Evolutionary conservation across 2,329 filamentous ascomycete genomes (phyloP).

Genomic region (Diaporthe ampelina): DNA sequence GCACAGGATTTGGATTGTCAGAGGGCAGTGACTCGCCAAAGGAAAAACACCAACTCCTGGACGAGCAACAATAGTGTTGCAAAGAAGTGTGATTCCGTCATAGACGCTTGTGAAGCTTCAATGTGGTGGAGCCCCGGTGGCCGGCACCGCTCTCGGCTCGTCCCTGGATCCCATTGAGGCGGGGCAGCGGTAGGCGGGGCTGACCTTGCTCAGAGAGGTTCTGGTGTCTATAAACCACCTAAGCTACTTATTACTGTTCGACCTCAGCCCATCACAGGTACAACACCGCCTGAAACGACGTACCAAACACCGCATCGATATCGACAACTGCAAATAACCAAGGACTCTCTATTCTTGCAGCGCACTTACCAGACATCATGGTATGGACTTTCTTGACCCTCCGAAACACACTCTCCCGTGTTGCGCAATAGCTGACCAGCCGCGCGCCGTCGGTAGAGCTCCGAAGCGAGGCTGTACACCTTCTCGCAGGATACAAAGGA

Average conservation of each 20-base stretch:
- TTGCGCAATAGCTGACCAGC: neutral
- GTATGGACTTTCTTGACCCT: conserved; percentile 21
- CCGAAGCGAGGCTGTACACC: conserved; percentile 90
- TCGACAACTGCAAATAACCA: neutral
- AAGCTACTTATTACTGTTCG: neutral
- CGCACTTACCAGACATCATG: conserved; percentile 29
- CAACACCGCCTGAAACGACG: too few species aligned
- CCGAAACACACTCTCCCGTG: neutral
- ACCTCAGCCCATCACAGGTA: conserved; percentile 17
- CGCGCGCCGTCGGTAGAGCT: conserved; percentile 62
- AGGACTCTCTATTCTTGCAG: neutral
- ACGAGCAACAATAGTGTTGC: neutral
- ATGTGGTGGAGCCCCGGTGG: conserved; percentile 13
- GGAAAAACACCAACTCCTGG: neutral
- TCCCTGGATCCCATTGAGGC: conserved; percentile 18
- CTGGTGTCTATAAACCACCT: neutral
- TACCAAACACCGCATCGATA: neutral
- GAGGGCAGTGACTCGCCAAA: neutral
- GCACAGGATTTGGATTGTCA: neutral
- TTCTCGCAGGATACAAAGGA: conserved; percentile 93
- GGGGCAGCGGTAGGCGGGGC: conserved; percentile 35
- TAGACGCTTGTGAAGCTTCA: conserved; percentile 1
- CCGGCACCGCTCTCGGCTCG: conserved; percentile 38
- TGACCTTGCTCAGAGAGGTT: conserved; percentile 4
- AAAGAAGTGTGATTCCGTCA: conserved; percentile 31